phyloP scores from a whole-genome alignment of 306 rosid species.

The Casuarina glauca region DNA sequence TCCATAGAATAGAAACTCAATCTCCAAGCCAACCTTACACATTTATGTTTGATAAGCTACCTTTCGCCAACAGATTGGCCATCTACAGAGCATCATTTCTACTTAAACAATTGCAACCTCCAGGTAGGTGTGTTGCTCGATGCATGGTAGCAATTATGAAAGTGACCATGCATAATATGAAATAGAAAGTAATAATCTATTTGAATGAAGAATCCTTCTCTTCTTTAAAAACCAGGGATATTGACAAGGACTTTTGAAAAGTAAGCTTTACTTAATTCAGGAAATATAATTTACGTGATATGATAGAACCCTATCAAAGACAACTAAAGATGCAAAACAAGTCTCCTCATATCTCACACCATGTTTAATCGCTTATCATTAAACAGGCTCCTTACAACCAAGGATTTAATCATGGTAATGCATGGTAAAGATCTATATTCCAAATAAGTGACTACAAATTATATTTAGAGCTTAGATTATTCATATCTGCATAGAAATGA shows the following conservation, averaged over 20 bases:
- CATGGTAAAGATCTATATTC: not conserved
- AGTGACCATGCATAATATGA: not conserved
- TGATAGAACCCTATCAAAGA: conserved; percentile 3
- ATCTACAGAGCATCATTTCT: not conserved
- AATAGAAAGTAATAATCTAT: not conserved
- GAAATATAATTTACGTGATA: not conserved
- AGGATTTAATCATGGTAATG: not conserved
- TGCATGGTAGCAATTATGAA: not conserved
- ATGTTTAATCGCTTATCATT: not conserved
- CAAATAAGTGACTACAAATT: not conserved
- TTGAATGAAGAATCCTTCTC: not conserved
- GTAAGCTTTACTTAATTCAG: not conserved
- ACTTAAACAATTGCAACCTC: too few species aligned
- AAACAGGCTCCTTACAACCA: not conserved
- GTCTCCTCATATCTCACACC: not conserved
- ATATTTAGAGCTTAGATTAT: not conserved
- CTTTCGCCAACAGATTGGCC: conserved; percentile 4
- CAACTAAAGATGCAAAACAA: conserved; percentile 9
- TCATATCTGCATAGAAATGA: conserved; percentile 17
- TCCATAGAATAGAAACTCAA: not conserved
- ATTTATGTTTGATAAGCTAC: not conserved
- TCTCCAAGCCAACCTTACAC: not conserved
- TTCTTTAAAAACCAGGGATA: not conserved
- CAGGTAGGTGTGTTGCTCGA: not conserved
- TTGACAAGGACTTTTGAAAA: not conserved